Conservation (phyloP, 495 filamentous ascomycete genomes). For the Ramalina intermedia region DNA sequence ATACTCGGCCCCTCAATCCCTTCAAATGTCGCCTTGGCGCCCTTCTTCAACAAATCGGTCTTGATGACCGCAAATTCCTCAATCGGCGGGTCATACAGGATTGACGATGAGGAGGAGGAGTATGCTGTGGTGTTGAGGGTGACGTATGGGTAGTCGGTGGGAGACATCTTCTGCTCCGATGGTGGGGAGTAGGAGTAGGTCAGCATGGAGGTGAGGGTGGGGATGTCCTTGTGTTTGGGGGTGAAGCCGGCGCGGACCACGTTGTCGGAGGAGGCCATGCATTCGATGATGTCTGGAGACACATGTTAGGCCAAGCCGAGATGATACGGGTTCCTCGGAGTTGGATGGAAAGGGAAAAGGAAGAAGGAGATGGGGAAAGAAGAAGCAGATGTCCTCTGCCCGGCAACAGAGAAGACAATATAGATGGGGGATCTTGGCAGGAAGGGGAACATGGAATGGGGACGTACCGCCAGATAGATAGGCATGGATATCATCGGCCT, state of each 20-base stretch:
- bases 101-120: conserved; percentile 48
- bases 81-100: conserved; percentile 88
- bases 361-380: not conserved
- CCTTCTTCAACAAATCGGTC: conserved; percentile 52
- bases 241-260: conserved; percentile 95
- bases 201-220: conserved; percentile 79
- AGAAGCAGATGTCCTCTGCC: not conserved
- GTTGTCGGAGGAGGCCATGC: conserved; percentile 96
- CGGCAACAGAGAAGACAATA: not conserved
- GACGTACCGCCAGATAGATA: conserved; percentile 61
- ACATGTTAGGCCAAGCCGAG: not conserved
- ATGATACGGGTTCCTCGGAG: not conserved
- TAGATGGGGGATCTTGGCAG: too few species aligned
- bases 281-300: conserved; percentile 74
- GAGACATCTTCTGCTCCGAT: conserved; percentile 81
- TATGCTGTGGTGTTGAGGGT: conserved; percentile 68
- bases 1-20: conserved; percentile 80
- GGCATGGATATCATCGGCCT: conserved; percentile 92
- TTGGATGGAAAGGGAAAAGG: not conserved
- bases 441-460: not conserved
- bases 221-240: conserved; percentile 94
- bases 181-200: conserved; percentile 92
- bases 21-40: conserved; percentile 75
- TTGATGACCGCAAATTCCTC: conserved; percentile 90
- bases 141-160: conserved; percentile 69